Conservation (phyloP, 2,329 filamentous ascomycete genomes). For the Amesomyces nigricolor region DNA sequence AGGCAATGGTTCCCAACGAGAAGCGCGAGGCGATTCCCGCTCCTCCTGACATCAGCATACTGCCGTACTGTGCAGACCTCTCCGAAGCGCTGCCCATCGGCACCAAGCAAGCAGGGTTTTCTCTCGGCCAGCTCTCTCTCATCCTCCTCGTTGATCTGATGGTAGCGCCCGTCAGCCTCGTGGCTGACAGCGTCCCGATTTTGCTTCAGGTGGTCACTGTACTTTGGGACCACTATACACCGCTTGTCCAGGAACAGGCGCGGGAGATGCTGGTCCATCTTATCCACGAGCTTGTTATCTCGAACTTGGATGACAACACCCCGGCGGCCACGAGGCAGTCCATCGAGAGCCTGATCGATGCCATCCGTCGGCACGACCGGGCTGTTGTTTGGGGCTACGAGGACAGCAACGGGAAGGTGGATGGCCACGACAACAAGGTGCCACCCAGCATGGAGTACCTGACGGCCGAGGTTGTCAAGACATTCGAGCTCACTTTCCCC, state of each 20-base stretch:
- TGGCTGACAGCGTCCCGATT: conserved; percentile 73
- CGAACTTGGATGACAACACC: conserved; percentile 63
- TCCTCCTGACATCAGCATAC: conserved; percentile 64
- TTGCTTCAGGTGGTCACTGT: conserved; percentile 88
- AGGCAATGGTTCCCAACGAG: conserved; percentile 93
- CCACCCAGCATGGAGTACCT: conserved; percentile 83
- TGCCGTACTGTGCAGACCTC: conserved; percentile 89
- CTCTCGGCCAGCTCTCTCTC: conserved; percentile 84
- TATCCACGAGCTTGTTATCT: conserved; percentile 90
- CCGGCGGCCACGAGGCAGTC: conserved; percentile 58
- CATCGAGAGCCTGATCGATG: conserved; percentile 84
- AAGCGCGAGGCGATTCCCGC: conserved; percentile 64
- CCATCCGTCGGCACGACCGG: conserved; percentile 75
- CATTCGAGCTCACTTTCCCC: conserved; percentile 79
- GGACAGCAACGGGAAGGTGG: conserved; percentile 75
- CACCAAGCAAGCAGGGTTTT: conserved; percentile 88
- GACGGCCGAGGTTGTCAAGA: conserved; percentile 72
- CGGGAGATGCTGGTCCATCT: conserved; percentile 97
- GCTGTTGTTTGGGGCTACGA: conserved; percentile 92
- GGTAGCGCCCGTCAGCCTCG: conserved; percentile 81
- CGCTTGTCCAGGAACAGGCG: conserved; percentile 91
- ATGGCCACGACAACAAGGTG: conserved; percentile 71
- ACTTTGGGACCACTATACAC: conserved; percentile 95
- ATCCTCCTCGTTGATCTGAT: conserved; percentile 94
- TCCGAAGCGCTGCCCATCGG: conserved; percentile 73